A percentile compares a stretch with the other conserved stretches of the same genome.
These are phyloP conservation scores for Paxillus ammoniavirescens DNA, from an alignment of 768 basidiomycete genomes.

Conservation along the genomic window DNA sequence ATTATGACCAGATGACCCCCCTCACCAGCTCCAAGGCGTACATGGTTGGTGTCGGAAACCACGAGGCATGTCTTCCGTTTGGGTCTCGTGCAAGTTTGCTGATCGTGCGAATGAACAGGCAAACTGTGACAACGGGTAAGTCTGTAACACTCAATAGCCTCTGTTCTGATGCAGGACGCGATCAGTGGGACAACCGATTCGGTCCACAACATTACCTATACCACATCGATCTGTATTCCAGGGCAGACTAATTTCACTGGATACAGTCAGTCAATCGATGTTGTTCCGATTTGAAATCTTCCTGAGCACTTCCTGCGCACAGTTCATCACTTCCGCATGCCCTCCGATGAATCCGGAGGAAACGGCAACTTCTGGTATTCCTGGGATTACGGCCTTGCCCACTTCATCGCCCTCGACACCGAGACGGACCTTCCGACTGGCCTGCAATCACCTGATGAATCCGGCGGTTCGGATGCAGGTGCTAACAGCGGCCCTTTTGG, in stretches of 20 bases:
- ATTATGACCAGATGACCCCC: conserved; percentile 26
- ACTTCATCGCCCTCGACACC: conserved; percentile 22
- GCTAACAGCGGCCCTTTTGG: conserved; percentile 26
- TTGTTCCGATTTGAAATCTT: not conserved
- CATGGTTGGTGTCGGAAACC: conserved; percentile 27
- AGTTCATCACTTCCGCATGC: conserved; percentile 31
- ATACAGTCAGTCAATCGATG: conserved; percentile 19
- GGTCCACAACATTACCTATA: conserved; percentile 25
- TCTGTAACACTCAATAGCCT: not conserved
- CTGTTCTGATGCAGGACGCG: not conserved
- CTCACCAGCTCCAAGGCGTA: conserved; percentile 24
- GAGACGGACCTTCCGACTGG: conserved; percentile 28
- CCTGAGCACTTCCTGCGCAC: not conserved
- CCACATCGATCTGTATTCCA: conserved; percentile 24
- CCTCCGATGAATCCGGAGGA: conserved; percentile 24
- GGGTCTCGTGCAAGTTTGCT: not conserved
- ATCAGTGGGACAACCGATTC: conserved; percentile 22
- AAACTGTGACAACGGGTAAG: conserved; percentile 30
- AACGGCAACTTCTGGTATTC: conserved; percentile 32
- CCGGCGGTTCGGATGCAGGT: conserved; percentile 19
- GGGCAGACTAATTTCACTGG: conserved; percentile 28
- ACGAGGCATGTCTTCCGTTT: conserved; percentile 14
- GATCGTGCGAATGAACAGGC: conserved; percentile 10
- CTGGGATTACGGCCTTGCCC: conserved; percentile 29
- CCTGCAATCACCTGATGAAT: conserved; percentile 22